phyloP scores from a whole-genome alignment of 192 early-diverging fungal genomes.

The Coemansia sp. region DNA sequence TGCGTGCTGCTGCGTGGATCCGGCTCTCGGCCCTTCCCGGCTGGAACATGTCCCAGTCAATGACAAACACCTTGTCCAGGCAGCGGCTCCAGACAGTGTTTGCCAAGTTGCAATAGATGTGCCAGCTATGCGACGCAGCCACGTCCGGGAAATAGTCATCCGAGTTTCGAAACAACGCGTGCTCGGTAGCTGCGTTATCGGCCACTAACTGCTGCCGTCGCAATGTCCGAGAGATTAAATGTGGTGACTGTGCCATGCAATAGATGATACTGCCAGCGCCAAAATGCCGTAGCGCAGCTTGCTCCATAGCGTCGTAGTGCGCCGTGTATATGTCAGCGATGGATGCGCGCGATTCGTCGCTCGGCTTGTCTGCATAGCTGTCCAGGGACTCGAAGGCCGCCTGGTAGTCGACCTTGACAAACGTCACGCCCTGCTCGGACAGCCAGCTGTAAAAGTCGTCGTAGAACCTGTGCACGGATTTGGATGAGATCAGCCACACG shows the following conservation, averaged over 20 bases:
- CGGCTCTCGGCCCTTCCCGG: conserved; percentile 43
- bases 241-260: conserved; percentile 55
- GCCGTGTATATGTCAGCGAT: conserved; percentile 23
- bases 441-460: conserved; percentile 54
- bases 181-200: neutral
- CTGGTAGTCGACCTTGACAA: conserved; percentile 59
- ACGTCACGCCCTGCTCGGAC: conserved; percentile 37
- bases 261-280: conserved; percentile 41
- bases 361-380: neutral
- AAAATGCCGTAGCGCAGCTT: conserved; percentile 34
- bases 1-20: conserved; percentile 51
- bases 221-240: conserved; percentile 34
- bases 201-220: neutral
- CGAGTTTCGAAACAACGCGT: conserved; percentile 45
- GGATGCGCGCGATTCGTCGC: neutral
- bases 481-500: conserved; percentile 18
- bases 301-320: conserved; percentile 48
- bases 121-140: conserved; percentile 51
- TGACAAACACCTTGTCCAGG: conserved; percentile 10
- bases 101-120: conserved; percentile 56
- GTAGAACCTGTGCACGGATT: conserved; percentile 39
- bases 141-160: conserved; percentile 57
- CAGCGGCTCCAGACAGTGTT: conserved; percentile 50
- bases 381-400: conserved; percentile 47
- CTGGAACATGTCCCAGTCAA: conserved; percentile 62